A percentile compares a stretch with the other conserved stretches of the same genome.
Conservation (phyloP, 2,329 filamentous ascomycete genomes). For the Pyrenophora tritici-repentis region DNA sequence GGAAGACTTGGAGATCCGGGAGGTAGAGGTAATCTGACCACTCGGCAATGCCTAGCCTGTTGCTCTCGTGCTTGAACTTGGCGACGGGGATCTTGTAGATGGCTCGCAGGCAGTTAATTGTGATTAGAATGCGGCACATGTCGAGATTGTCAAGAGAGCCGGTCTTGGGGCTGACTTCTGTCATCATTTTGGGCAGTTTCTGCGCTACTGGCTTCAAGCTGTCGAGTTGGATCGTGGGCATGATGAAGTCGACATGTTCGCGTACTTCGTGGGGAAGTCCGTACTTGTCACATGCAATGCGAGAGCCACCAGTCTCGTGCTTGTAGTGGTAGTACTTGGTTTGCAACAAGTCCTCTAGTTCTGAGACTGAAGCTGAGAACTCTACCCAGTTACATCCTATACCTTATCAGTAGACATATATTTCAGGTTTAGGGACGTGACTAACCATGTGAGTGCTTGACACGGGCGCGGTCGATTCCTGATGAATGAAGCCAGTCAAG, state of each 20-base stretch:
- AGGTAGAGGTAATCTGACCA: conserved; percentile 51
- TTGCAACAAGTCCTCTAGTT: conserved; percentile 17
- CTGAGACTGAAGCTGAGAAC: conserved; percentile 15
- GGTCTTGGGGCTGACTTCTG: conserved; percentile 7
- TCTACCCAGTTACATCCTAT: conserved; percentile 19
- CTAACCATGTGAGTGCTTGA: conserved; percentile 21
- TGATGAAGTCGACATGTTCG: conserved; percentile 25
- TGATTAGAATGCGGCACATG: conserved; percentile 18
- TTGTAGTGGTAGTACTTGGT: conserved; percentile 24
- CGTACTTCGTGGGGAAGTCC: conserved; percentile 17
- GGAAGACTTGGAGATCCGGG: conserved; percentile 53
- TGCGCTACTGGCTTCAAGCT: conserved; percentile 18
- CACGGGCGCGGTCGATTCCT: conserved; percentile 15
- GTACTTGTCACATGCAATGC: conserved; percentile 26
- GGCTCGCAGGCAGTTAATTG: conserved; percentile 23
- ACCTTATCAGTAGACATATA: no score
- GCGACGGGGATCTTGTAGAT: conserved; percentile 26
- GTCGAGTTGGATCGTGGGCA: conserved; percentile 22
- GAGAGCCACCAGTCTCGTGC: conserved; percentile 17
- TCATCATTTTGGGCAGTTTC: conserved; percentile 1
- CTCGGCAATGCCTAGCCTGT: conserved; percentile 48
- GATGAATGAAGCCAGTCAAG: conserved; percentile 22
- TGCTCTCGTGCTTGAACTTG: conserved; percentile 22
- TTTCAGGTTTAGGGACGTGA: neutral
- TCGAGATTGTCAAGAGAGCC: conserved; percentile 10